These are phyloP conservation scores for Pestalotiopsis fici DNA, from an alignment of 2,329 filamentous ascomycete genomes.

Conservation along the genomic window DNA sequence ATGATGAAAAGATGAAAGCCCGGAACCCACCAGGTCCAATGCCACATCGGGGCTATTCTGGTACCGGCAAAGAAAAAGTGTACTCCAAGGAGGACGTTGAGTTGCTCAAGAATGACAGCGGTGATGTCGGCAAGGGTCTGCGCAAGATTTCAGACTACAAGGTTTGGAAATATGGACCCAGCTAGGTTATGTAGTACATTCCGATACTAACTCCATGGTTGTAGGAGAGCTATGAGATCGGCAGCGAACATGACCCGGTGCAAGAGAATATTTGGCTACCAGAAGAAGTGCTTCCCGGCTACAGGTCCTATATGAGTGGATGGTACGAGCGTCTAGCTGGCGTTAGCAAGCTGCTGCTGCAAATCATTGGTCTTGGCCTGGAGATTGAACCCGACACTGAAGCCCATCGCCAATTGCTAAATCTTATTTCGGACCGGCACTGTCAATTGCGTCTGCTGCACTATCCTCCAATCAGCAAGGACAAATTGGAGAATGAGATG, in stretches of 20 bases:
- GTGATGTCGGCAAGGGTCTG: conserved; percentile 9
- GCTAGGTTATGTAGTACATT: background rate
- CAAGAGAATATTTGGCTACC: conserved; percentile 50
- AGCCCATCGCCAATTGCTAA: conserved; percentile 5
- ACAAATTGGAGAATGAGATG: conserved; percentile 16
- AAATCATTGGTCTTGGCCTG: conserved; percentile 16
- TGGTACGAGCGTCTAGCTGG: conserved; percentile 27
- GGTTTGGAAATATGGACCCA: conserved; percentile 2
- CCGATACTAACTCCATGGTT: background rate
- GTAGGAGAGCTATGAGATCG: conserved; percentile 44
- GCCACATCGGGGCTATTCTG: conserved; percentile 23
- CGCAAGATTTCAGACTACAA: conserved; percentile 23
- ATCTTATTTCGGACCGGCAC: conserved; percentile 14
- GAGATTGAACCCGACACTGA: conserved; percentile 6
- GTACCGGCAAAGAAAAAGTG: conserved; percentile 19
- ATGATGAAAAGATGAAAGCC: conserved; percentile 23
- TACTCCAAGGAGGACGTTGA: conserved; percentile 18
- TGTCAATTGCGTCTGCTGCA: conserved; percentile 21
- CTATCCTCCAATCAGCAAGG: conserved; percentile 20
- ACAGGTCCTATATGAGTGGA: conserved; percentile 34
- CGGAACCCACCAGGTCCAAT: conserved; percentile 18
- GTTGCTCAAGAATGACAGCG: background rate
- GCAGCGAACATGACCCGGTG: conserved; percentile 39
- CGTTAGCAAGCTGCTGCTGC: conserved; percentile 15
- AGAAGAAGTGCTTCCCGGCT: conserved; percentile 42